Evolutionary conservation across 2,329 filamentous ascomycete genomes (phyloP).

Genomic region (Aspergillus sp.): DNA sequence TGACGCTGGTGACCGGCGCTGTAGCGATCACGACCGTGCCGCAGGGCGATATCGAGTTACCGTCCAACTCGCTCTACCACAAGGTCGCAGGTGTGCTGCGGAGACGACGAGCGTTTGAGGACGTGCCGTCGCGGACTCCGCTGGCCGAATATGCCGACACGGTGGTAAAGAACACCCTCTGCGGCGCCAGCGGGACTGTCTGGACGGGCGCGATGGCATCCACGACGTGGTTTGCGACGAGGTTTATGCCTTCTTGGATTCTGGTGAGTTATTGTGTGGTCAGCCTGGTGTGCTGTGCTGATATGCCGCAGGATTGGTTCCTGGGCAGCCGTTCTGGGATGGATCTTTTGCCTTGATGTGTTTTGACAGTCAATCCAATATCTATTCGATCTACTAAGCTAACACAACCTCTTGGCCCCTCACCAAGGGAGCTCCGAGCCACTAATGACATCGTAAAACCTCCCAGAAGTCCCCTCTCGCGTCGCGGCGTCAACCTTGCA

Average conservation of each 20-base stretch:
- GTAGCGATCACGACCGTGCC: conserved; percentile 4
- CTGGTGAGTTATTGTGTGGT: too few species aligned
- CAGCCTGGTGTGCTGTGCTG: too few species aligned
- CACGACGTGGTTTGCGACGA: conserved; percentile 2
- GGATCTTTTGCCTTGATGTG: too few species aligned
- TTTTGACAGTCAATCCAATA: too few species aligned
- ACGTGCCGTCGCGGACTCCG: conserved; percentile 2
- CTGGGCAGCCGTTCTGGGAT: too few species aligned
- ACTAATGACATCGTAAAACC: too few species aligned
- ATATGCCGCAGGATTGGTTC: too few species aligned
- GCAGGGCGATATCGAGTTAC: conserved; percentile 1
- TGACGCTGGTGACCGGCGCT: conserved; percentile 21
- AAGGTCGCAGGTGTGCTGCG: conserved; percentile 2
- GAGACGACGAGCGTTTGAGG: conserved; percentile 1
- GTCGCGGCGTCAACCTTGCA: too few species aligned
- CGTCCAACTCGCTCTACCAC: conserved; percentile 3
- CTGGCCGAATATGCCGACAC: conserved; percentile 3
- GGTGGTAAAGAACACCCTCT: conserved; percentile 2
- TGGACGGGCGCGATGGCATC: conserved; percentile 5
- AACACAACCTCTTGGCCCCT: too few species aligned
- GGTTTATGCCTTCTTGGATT: neutral
- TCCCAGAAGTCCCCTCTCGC: too few species aligned
- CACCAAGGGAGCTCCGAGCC: too few species aligned
- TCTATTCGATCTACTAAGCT: too few species aligned
- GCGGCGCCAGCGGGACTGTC: conserved; percentile 1